Evolutionary conservation across 352 stramenopile genomes (phyloP).

Genomic region (Phytophthora rubi): DNA sequence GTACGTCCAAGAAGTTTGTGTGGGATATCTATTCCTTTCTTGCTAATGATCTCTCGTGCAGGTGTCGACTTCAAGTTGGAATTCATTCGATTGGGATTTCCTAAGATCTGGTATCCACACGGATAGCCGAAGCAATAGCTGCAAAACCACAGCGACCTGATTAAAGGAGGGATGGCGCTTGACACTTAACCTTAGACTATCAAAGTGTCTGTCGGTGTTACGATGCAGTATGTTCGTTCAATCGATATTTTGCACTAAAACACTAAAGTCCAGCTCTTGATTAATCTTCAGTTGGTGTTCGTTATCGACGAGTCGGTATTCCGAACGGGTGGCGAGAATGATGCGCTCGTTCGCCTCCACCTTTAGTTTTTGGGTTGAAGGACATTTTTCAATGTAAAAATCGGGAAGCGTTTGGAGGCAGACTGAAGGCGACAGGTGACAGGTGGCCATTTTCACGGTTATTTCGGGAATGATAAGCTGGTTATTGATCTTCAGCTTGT

Average conservation of each 20-base stretch:
- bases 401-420: no score
- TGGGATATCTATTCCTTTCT: neutral
- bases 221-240: no score
- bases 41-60: neutral
- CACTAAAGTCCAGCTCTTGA: no score
- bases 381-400: no score
- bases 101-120: slow-evolving; percentile 4
- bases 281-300: no score
- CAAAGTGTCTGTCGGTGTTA: no score
- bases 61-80: slow-evolving; percentile 20
- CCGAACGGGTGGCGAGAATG: neutral
- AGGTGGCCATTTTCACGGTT: neutral
- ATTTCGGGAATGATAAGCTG: neutral
- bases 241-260: no score
- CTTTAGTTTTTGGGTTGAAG: no score
- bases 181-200: no score
- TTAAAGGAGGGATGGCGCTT: no score
- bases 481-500: neutral
- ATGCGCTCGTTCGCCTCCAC: neutral
- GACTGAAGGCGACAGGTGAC: neutral
- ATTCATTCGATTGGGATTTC: slow-evolving; percentile 12
- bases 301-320: neutral
- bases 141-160: no score
- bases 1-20: slow-evolving; percentile 7
- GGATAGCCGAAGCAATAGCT: neutral